phyloP scores from a whole-genome alignment of 257 asterid genomes.

The Cordia subcordata region DNA sequence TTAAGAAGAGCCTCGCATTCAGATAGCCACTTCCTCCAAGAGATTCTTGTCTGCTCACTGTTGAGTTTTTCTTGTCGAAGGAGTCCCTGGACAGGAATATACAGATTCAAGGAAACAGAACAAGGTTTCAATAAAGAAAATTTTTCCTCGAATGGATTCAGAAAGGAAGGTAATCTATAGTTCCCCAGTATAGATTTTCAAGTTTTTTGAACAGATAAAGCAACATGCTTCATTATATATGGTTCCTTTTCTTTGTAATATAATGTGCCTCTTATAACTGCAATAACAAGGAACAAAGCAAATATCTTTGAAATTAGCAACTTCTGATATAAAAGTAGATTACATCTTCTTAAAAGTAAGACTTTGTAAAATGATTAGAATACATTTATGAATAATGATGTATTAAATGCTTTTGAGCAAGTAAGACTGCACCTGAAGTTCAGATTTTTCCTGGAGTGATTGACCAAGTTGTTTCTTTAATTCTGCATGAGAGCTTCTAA shows the following conservation, averaged over 20 bases:
- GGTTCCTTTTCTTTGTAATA: too few relatives aligned
- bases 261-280: too few relatives aligned
- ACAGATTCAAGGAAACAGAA: too few relatives aligned
- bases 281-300: too few relatives aligned
- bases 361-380: background rate
- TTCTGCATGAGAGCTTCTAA: slow-evolving; percentile 69
- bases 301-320: too few relatives aligned
- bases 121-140: too few relatives aligned
- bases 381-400: background rate
- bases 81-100: background rate
- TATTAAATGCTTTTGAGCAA: background rate
- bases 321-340: background rate
- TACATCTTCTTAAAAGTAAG: background rate
- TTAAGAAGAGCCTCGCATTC: background rate
- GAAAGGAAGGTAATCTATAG: too few relatives aligned
- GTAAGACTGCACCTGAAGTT: slow-evolving; percentile 52
- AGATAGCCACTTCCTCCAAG: background rate
- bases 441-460: slow-evolving; percentile 46
- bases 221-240: too few relatives aligned
- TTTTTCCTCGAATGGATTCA: too few relatives aligned
- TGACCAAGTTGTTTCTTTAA: slow-evolving; percentile 60
- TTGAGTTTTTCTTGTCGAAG: slow-evolving; percentile 3
- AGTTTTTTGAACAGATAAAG: too few relatives aligned
- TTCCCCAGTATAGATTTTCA: too few relatives aligned
- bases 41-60: background rate